Percentiles rank a stretch among this genome's conserved stretches.
phyloP scores from a whole-genome alignment of 805 yeast genomes.

The Blastobotrys parvus region DNA sequence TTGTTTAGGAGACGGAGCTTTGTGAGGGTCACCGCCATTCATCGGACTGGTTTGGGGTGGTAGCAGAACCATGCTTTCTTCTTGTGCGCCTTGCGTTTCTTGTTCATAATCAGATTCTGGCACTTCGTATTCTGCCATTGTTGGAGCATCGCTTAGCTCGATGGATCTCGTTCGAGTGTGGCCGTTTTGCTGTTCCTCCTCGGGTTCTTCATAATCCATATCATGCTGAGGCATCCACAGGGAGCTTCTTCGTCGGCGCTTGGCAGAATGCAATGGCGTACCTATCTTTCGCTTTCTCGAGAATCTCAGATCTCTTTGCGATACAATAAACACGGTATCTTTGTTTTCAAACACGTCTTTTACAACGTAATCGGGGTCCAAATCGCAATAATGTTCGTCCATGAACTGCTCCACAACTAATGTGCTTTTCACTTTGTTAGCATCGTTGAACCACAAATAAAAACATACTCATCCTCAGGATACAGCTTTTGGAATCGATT shows the following conservation, averaged over 20 bases:
- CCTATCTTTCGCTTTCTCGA: neutral
- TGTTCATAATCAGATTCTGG: constrained; percentile 2
- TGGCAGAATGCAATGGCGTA: neutral
- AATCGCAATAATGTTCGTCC: constrained; percentile 59
- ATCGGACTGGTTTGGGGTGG: constrained; percentile 1
- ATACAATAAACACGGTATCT: constrained; percentile 31
- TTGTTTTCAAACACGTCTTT: constrained; percentile 50
- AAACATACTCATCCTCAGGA: constrained; percentile 41
- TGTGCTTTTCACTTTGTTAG: neutral
- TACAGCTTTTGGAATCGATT: constrained; percentile 53
- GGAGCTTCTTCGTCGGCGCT: constrained; percentile 7
- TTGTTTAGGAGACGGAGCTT: constrained; percentile 5
- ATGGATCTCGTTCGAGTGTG: neutral
- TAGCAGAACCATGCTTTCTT: neutral
- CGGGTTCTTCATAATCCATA: no score
- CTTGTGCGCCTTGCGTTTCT: neutral
- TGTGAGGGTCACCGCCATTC: constrained; percentile 3
- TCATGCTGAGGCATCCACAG: constrained; percentile 10
- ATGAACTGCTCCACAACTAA: constrained; percentile 47
- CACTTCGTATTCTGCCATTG: neutral
- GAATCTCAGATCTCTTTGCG: constrained; percentile 2
- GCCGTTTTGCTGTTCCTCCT: neutral
- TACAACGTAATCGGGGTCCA: constrained; percentile 68
- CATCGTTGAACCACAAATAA: neutral
- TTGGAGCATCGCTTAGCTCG: neutral